phyloP scores from a whole-genome alignment of 192 early-diverging fungal species.

The Glomus cerebriforme region DNA sequence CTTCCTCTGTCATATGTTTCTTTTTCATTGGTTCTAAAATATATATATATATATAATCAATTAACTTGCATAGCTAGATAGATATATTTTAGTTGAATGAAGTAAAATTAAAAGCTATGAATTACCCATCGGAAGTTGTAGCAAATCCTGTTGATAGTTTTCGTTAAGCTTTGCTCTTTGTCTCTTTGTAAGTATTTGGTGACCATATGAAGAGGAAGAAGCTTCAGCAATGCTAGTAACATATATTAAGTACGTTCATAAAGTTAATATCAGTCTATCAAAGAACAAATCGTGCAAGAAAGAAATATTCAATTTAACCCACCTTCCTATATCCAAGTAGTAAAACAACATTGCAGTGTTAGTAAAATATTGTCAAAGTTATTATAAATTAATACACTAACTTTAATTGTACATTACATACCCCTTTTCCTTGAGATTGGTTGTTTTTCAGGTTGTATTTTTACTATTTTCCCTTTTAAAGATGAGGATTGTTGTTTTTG shows the following conservation, averaged over 20 bases:
- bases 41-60: neutral
- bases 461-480: neutral
- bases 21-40: constrained; percentile 61
- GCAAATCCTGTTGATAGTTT: constrained; percentile 58
- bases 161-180: constrained; percentile 68
- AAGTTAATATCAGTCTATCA: neutral
- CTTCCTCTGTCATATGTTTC: constrained; percentile 67
- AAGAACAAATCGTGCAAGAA: neutral
- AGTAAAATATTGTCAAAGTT: neutral
- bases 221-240: constrained; percentile 40
- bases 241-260: too few species aligned
- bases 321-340: neutral
- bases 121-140: constrained; percentile 69
- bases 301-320: neutral
- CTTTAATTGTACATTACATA: constrained; percentile 1
- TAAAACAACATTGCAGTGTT: neutral
- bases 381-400: neutral
- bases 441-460: neutral
- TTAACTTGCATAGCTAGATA: too few species aligned
- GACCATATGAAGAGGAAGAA: constrained; percentile 35
- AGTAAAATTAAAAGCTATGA: neutral
- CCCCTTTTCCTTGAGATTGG: constrained; percentile 12
- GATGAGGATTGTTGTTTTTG: neutral
- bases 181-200: constrained; percentile 64
- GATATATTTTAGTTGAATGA: neutral